Evolutionary conservation across 306 rosid species (phyloP), one percentile per base, ranked within the genome.

Genomic region (Cucurbita maxima): DNA sequence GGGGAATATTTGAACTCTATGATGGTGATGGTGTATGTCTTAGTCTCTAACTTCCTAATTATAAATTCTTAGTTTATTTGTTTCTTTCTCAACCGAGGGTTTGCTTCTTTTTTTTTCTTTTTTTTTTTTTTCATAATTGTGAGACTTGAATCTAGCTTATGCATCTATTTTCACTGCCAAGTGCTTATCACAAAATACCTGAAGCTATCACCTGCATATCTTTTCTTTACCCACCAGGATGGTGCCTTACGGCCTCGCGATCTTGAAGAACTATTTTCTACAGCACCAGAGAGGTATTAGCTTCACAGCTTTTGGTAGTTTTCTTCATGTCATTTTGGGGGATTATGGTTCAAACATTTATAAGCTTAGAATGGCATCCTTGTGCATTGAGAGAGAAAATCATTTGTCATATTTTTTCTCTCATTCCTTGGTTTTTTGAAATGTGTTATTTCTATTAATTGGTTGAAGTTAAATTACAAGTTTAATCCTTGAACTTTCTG

Each of bases 221-320:
- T 77, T 61, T 75, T 75, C 60, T 72, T 36, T 62, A 71, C 19
- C 58, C 63, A 58, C 51, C 79, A 94, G 99, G 97, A 94, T 82
- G 96, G 97, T 75, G 83, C 80, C 84, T 80, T 94, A 53, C 83
- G 85, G 72, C 87, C 99, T 62, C 97, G 89, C 43, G 99, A 94
- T 79, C 74, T 91, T 63, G 97, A 85, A 13, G 99, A 94, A 79
- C 74, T 94, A 72, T 94, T 94, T 87, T 94, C 99, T 59, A 94
- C 97, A 30, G 96, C 99, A 78, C 97, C 99, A 0, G 96, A 90
- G 77, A 86, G 97, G 99, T 94, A 85, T 73, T 70, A 66, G 62
- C 60, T 67, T 41, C 30, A 16, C 14, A 14, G 58, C 45, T 30
- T 47, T 30, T 25, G 73, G 13, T 53, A 70, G 58, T 15, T 70